Evolutionary conservation across 768 basidiomycete genomes (phyloP), one percentile per base, ranked within the genome.

Genomic region (Pulveroboletus sp.): DNA sequence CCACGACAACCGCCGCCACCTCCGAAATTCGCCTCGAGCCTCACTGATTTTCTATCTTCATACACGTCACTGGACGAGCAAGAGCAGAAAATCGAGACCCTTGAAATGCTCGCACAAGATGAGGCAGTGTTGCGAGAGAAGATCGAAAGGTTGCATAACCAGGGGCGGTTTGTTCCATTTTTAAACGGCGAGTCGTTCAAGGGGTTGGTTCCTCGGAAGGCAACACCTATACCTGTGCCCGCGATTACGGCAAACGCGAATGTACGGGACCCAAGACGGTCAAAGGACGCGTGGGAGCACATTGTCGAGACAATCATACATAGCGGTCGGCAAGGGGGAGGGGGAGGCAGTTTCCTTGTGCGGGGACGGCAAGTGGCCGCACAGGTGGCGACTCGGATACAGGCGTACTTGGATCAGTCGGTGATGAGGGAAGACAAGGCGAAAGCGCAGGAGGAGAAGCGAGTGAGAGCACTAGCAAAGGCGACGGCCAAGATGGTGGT

Each of bases 401-500:
- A 81, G 55, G 76, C 68, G 18, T 86, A 94, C 65, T 96, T 89
- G 81, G 89, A 88, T 57, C 73, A 71, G 28, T 74, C 82, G 44
- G 82, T 76, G 32, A 74, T 76, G 28, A 80, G 75, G 60, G 84
- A 83, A 48, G 84, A 85, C 28, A 80, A 74, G 62, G 76, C 76
- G 15, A 73, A 68, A 50, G 66, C 67, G 17, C 77, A 76, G 56
- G 86, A 89, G 58, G 87, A 91, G 70, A 80, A 77, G 65, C 74
- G 84, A 27, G 55, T 88, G 56, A 74, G 80, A 46, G 74, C 71
- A 4, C 59, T 91, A 33, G 89, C 88, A 11, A 89, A 87, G 69
- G 77, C 80, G 18, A 84, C 88, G 0, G 74, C 86, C 42, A 81
- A 80, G 57, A 69, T 82, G 59, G 81, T 96, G 27, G 75, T 78